Evolutionary conservation across 768 basidiomycete genomes (phyloP), one percentile per base, ranked within the genome.

Genomic region (Kockovaella imperatae): DNA sequence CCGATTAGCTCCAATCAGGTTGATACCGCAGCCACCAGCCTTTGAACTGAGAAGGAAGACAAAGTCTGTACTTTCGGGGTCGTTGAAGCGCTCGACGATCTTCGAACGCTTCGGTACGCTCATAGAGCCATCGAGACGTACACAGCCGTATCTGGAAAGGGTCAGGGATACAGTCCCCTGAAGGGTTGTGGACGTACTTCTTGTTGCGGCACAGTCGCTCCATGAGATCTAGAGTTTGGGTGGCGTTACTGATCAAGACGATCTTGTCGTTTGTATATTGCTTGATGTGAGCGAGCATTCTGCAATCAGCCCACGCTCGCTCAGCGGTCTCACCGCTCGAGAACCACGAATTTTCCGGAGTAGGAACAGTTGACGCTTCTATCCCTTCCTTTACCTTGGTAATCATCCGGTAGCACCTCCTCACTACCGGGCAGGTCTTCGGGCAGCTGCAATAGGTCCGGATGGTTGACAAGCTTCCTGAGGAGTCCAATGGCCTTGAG

Each of bases 71-170:
- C 69, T 60, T 23, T 71, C 65, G 1, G 71, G 71, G 50, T 72
- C 69, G 35, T 72, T 72, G 56, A 72, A 72, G 18, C 69, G 54
- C 21, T 64, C 64, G 21, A 72, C 71, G 11, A 91, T 80, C 69
- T 96, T 95, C 72, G 90, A 88, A 26, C 90, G 82, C 67, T 95
- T 95, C 47, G 78, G 80, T 54, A 90, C 87, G 21, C 78, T 79
- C 90, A 95, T 90, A 0, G 82, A 82, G n/a, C 90, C 90, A 63
- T 96, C 90, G n/a, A 96, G 75, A 17, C 90, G 80, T 68, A 93
- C 88, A 67, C 79, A 87, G 0, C 80, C 84, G 72, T 95, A 96
- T 66, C 89, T 91, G 49, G 8, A 15, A 14, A 32, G n/a, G 14
- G 30, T 20, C 11, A 29, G 39, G 34, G 48, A 35, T 20, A 30